Percentiles rank a stretch among this genome's conserved stretches.
These are phyloP conservation scores for Capsicum baccatum DNA, from an alignment of 257 asterid species.

Conservation along the genomic window DNA sequence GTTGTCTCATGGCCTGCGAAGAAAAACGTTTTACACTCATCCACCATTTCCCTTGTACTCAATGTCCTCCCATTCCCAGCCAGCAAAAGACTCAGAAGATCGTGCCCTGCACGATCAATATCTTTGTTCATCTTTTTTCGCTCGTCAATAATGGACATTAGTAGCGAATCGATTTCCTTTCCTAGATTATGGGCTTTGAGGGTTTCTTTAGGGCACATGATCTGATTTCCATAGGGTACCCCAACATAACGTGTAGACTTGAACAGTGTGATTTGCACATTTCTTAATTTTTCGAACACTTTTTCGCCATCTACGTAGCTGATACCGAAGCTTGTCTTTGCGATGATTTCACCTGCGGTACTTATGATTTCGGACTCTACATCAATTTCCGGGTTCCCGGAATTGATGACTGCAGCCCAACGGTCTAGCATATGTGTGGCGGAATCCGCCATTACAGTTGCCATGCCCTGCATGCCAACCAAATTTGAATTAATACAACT, in stretches of 20 bases:
- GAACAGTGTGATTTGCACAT: constrained; percentile 77
- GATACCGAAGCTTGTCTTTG: constrained; percentile 74
- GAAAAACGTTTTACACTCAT: constrained; percentile 93
- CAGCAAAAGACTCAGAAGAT: constrained; percentile 66
- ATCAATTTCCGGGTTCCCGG: constrained; percentile 65
- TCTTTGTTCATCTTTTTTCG: constrained; percentile 36
- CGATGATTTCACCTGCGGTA: constrained; percentile 86
- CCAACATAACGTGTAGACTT: constrained; percentile 75
- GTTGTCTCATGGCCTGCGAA: constrained; percentile 94
- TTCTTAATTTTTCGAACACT: constrained; percentile 69
- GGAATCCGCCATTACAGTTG: constrained; percentile 74
- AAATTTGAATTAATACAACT: background rate
- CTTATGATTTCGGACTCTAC: constrained; percentile 68
- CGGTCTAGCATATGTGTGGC: constrained; percentile 64
- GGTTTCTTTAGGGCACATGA: constrained; percentile 56
- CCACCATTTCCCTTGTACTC: constrained; percentile 70
- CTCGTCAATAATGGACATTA: constrained; percentile 47
- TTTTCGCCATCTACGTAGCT: constrained; percentile 54
- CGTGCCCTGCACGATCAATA: constrained; percentile 35
- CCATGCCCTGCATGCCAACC: constrained; percentile 59
- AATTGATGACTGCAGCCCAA: constrained; percentile 55
- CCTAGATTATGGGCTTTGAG: constrained; percentile 65
- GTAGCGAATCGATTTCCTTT: constrained; percentile 62
- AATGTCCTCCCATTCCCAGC: constrained; percentile 51
- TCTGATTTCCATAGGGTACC: constrained; percentile 66